These are phyloP conservation scores for Orobanche coerulescens DNA, from an alignment of 257 asterid species.

Conservation along the genomic window DNA sequence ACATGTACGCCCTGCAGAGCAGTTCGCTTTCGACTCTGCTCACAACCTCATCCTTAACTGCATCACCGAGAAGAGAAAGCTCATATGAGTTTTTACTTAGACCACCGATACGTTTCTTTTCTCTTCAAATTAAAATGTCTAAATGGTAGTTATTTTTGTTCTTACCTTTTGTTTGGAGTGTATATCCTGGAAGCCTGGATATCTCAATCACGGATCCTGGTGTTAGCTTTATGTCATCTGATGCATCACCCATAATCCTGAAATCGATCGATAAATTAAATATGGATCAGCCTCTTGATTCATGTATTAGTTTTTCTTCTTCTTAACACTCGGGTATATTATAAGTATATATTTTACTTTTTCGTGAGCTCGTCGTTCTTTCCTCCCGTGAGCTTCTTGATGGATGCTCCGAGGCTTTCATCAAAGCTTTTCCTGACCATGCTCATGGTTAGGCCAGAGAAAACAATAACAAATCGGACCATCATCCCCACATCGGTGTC, in stretches of 20 bases:
- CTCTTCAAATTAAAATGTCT: neutral
- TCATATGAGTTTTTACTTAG: neutral
- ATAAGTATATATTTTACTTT: constrained; percentile 22
- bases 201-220: constrained; percentile 71
- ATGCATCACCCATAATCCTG: constrained; percentile 74
- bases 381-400: constrained; percentile 68
- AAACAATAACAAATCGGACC: constrained; percentile 57
- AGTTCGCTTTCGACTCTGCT: constrained; percentile 60
- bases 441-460: constrained; percentile 61
- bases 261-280: constrained; percentile 18
- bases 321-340: neutral
- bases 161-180: constrained; percentile 66
- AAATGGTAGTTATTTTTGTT: neutral
- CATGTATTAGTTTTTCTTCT: neutral
- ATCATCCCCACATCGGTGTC: constrained; percentile 53
- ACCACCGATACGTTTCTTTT: neutral
- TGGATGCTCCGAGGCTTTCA: constrained; percentile 63
- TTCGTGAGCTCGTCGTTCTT: constrained; percentile 61
- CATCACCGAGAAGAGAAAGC: constrained; percentile 20
- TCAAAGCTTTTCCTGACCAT: constrained; percentile 63
- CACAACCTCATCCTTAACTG: constrained; percentile 57
- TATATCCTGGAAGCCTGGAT: constrained; percentile 64
- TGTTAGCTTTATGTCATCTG: constrained; percentile 55
- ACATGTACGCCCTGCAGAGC: constrained; percentile 61
- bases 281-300: constrained; percentile 3